Conservation (phyloP, 2,329 filamentous ascomycete genomes). For the Diaporthe capsici region DNA sequence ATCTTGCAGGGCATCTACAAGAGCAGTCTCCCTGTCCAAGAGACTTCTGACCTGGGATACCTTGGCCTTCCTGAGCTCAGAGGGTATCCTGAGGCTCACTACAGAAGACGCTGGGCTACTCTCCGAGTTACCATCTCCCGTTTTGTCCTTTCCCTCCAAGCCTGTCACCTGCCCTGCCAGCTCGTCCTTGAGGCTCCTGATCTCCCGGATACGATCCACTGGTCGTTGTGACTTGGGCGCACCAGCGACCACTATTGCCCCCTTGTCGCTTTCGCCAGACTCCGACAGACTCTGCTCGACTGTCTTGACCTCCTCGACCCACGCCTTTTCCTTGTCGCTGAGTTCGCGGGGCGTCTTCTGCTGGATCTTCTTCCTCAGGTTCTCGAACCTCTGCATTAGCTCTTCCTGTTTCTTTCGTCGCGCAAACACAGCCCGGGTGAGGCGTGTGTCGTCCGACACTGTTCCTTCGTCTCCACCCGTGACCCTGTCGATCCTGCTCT, state of each 20-base stretch:
- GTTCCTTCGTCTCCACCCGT: constrained; percentile 70
- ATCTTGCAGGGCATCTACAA: constrained; percentile 76
- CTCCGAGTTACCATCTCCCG: constrained; percentile 47
- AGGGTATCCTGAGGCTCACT: constrained; percentile 66
- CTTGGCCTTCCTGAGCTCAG: constrained; percentile 74
- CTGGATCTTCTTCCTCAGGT: constrained; percentile 65
- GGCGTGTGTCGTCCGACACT: constrained; percentile 68
- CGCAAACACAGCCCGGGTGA: constrained; percentile 70
- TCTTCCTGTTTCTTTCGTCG: constrained; percentile 70
- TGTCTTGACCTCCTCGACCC: constrained; percentile 58
- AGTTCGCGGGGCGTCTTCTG: constrained; percentile 65
- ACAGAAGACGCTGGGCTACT: constrained; percentile 50
- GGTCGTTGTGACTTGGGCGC: constrained; percentile 62
- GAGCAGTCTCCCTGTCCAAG: constrained; percentile 75
- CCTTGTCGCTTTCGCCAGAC: constrained; percentile 46
- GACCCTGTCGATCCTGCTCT: constrained; percentile 75
- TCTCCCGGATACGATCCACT: constrained; percentile 70
- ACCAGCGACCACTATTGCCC: constrained; percentile 18
- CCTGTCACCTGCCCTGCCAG: constrained; percentile 66
- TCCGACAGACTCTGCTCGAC: constrained; percentile 59
- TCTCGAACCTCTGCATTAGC: constrained; percentile 72
- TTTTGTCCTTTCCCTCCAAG: constrained; percentile 49
- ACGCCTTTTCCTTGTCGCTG: constrained; percentile 73
- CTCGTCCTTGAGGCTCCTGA: constrained; percentile 67
- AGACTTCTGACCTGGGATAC: constrained; percentile 74